Base-by-base conservation (phyloP, 1,139 yeast genomes). In the Spathaspora sp. region DNA sequence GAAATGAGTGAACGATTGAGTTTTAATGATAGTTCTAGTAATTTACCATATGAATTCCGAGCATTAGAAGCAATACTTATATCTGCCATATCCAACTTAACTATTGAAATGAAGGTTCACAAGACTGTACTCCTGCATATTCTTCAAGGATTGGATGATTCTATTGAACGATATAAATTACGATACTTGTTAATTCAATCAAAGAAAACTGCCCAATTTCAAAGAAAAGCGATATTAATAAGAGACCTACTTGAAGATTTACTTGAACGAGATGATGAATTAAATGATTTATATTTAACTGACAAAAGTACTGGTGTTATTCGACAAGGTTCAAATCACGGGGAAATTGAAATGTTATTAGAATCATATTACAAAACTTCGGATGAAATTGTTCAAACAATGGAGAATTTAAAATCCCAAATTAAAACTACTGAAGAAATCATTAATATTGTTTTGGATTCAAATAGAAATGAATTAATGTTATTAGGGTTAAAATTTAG, bases 401-500 rank as follows among this genome's bases (percentile, higher is more conserved):
- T 68, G 8, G 71, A 70, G 44, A 70, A 70, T 50, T 57, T 74
- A 43, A 58, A 62, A 40, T 62, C 73, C 1, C 78, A 74, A 54
- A 72, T 75, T 34, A 70, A 64, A 51, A 72, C 78, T 10, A 72
- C 76, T 4, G 78, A 74, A 51, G 80, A 74, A 51, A 72, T 74
- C 48, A 74, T 74, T 37, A 70, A 71, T 47, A 70, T 74, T 43
- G 74, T 74, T 15, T 58, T 74, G 48, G 80, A 74, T 48, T 69
- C 79, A 2, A 74, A 74, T 53, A 59, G 80, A 56, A 74, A 74
- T 51, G 79, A 74, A 50, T 63, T 74, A 49, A 74, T 74, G 80
- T 58, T 74, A 37, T 57, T 74, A 37, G 77, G 79, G 0, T 60
- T 74, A 50, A 71, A 70, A 52, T 72, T 70, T 43, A 70, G 74